These are phyloP conservation scores for Strobilomyces dryophilus DNA, from an alignment of 768 basidiomycete species.

Conservation along the genomic window DNA sequence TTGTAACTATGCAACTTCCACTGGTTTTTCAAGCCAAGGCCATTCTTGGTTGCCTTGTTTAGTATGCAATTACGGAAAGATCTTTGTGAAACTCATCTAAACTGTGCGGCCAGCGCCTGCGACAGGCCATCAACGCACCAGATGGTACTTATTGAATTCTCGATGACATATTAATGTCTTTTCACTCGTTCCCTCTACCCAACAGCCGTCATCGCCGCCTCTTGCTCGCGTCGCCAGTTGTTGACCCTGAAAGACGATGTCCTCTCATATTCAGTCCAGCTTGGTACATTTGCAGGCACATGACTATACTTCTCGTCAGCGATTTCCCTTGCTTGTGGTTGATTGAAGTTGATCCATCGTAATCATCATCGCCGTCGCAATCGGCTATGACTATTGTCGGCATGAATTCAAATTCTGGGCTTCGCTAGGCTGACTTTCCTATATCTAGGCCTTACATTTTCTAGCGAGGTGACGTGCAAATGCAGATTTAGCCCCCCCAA, in stretches of 20 bases:
- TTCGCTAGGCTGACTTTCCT: background rate
- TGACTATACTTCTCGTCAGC: slow-evolving; percentile 1
- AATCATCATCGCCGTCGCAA: background rate
- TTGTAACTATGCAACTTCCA: no score
- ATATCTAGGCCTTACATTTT: background rate
- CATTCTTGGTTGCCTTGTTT: no score
- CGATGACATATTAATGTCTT: background rate
- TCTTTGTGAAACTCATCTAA: no score
- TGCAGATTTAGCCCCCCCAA: background rate
- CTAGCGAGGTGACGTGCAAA: background rate
- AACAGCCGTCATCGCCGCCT: background rate
- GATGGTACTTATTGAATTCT: background rate
- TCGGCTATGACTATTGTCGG: slow-evolving; percentile 1
- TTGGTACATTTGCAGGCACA: background rate
- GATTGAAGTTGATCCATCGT: background rate
- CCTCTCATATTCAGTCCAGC: background rate
- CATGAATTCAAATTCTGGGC: background rate
- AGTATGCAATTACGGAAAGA: no score
- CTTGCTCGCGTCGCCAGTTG: background rate
- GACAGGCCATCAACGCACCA: no score
- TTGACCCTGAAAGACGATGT: background rate
- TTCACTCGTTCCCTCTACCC: background rate
- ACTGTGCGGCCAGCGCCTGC: no score
- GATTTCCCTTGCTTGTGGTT: background rate
- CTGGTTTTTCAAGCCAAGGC: no score